Evolutionary conservation across 2,329 filamentous ascomycete species (phyloP).

Genomic region (Seiridium unicorne): DNA sequence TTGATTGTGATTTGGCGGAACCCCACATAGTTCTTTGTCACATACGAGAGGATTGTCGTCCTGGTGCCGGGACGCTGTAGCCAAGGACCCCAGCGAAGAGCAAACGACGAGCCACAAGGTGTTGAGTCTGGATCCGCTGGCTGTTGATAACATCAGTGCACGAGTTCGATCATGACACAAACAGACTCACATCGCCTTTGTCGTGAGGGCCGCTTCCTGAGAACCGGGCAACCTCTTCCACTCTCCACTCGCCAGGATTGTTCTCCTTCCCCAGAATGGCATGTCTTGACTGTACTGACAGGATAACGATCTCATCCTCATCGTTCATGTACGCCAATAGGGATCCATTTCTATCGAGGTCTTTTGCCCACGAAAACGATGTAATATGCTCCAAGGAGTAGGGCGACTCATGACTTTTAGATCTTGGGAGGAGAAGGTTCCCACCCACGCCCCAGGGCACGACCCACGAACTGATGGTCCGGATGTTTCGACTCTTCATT

Average conservation of each 20-base stretch:
- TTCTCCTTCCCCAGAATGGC: constrained; percentile 14
- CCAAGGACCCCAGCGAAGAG: constrained; percentile 57
- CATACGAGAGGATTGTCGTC: constrained; percentile 48
- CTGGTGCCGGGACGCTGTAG: constrained; percentile 29
- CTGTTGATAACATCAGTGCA: constrained; percentile 11
- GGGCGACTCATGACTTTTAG: constrained; percentile 25
- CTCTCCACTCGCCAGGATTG: constrained; percentile 39
- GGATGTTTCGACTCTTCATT: constrained; percentile 33
- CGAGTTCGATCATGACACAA: neutral
- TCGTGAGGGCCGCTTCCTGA: constrained; percentile 44
- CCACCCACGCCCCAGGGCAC: constrained; percentile 57
- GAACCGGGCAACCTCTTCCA: constrained; percentile 51
- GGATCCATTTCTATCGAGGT: constrained; percentile 37
- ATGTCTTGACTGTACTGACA: constrained; percentile 42
- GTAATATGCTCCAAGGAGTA: constrained; percentile 38
- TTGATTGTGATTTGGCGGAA: constrained; percentile 49
- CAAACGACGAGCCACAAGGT: constrained; percentile 47
- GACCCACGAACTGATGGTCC: constrained; percentile 46
- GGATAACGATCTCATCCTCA: constrained; percentile 45
- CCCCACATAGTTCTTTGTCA: constrained; percentile 51
- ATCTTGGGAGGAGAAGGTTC: constrained; percentile 45
- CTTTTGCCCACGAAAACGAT: constrained; percentile 52
- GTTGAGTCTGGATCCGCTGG: constrained; percentile 46
- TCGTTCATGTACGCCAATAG: constrained; percentile 54
- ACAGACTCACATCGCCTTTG: constrained; percentile 25